phyloP scores from a whole-genome alignment of 2,329 filamentous ascomycete genomes.

The Arthrobotrys megalospora region DNA sequence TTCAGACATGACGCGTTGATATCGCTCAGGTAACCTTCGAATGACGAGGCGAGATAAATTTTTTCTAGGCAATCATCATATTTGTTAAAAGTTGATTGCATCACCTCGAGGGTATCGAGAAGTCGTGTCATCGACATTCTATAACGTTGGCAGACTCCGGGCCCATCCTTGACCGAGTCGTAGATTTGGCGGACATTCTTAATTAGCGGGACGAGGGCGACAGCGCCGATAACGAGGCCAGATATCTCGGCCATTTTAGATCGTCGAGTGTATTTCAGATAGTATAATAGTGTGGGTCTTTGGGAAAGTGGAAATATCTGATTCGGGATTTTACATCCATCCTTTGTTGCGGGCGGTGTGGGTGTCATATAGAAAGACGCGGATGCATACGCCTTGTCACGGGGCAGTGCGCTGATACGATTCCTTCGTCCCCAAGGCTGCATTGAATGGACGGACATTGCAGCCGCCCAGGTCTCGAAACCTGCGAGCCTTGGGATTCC shows the following conservation, averaged over 20 bases:
- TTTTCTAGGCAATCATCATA: background rate
- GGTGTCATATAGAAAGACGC: no score
- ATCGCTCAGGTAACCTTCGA: background rate
- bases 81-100: background rate
- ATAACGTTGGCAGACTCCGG: background rate
- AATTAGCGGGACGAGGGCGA: constrained; percentile 9
- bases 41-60: background rate
- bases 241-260: constrained; percentile 9
- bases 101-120: constrained; percentile 7
- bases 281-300: no score
- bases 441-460: background rate
- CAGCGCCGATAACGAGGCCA: constrained; percentile 9
- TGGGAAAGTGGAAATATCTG: no score
- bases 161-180: constrained; percentile 17
- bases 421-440: no score
- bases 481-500: background rate
- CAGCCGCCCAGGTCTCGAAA: background rate
- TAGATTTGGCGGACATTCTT: constrained; percentile 16
- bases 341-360: no score
- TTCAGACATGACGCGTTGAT: constrained; percentile 4
- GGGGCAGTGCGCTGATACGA: no score
- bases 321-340: no score
- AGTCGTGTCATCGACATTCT: background rate
- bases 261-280: background rate
- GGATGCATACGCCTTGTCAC: no score